Base-by-base conservation (phyloP, 2,329 filamentous ascomycete species). In the Byssochlamys sp. region DNA sequence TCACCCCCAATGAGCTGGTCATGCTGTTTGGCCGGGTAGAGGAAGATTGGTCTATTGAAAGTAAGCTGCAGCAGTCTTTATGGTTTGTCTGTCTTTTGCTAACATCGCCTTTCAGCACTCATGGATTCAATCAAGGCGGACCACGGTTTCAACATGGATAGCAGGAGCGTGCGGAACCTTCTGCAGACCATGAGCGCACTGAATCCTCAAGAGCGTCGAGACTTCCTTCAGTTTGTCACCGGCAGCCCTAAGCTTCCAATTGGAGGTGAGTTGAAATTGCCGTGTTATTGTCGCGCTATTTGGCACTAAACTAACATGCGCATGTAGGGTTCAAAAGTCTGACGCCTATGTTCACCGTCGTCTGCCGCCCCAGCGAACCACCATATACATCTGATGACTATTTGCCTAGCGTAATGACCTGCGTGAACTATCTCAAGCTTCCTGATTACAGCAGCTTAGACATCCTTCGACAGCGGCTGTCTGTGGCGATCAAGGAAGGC, bases 81-180 rank as follows among this genome's bases (percentile, higher is more conserved):
- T 49, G 45, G 35, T 50, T 26, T 39, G 24, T 1, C 59, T 62
- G 26, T 56, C 58, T 19, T 7, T 51, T 27, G 28, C 52, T 54
- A 51, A 63, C 52, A 56, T 58, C 53, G 55, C 28, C 59, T 52
- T 19, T 50, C 65, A 94, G 90, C 94, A 59, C 84, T 99, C 48
- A 95, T 95, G 84, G 94, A 99, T 69, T 96, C 92, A 0, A 92
- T 99, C 77, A 99, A 99, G 77, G 94, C 94, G 28, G 94, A 99
- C 66, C 94, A 99, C 70, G 94, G 94, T 7, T 99, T 90, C 78
- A 99, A 97, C 66, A 94, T 99, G 84, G 94, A 99, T 71, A 97
- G 92, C 79, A 89, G 87, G 77, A 96, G 89, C 68, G 91, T 99
- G 53, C 90, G 87, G 67, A 97, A 99, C 67, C 73, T 99, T 63